Percentiles rank a stretch among this genome's conserved stretches.
Conservation (phyloP, 2,329 filamentous ascomycete species). For the Pseudogymnoascus sp. region DNA sequence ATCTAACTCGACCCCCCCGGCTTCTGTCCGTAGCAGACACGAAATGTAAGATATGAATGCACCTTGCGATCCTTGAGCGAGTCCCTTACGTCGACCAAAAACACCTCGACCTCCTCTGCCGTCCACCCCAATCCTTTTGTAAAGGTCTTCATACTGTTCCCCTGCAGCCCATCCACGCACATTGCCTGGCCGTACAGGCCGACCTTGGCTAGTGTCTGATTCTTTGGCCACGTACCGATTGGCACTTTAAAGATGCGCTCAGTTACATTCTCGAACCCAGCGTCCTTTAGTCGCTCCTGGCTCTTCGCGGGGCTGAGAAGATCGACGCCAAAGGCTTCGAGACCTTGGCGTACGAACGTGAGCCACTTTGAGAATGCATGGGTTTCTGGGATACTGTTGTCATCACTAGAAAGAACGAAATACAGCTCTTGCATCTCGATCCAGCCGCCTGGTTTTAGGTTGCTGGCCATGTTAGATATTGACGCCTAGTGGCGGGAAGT, state of each 20-base stretch:
- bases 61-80: constrained; percentile 5
- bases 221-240: constrained; percentile 39
- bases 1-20: background rate
- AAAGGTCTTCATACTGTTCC: background rate
- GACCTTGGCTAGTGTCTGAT: constrained; percentile 36
- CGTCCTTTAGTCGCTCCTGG: constrained; percentile 11
- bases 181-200: constrained; percentile 19
- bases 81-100: background rate
- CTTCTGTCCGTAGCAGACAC: background rate
- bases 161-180: background rate
- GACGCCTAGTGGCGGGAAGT: background rate
- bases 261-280: constrained; percentile 13
- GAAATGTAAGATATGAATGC: constrained; percentile 2
- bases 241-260: constrained; percentile 38
- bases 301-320: constrained; percentile 11
- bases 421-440: constrained; percentile 24
- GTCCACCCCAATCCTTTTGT: background rate
- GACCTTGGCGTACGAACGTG: constrained; percentile 5
- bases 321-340: constrained; percentile 12
- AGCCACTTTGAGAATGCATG: constrained; percentile 10
- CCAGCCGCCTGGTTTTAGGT: constrained; percentile 23
- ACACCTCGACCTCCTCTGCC: background rate
- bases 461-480: background rate
- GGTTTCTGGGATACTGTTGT: constrained; percentile 12
- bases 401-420: constrained; percentile 10